Evolutionary conservation across 192 early-diverging fungal species (phyloP).

Genomic region (Tieghemiomyces parasiticus): DNA sequence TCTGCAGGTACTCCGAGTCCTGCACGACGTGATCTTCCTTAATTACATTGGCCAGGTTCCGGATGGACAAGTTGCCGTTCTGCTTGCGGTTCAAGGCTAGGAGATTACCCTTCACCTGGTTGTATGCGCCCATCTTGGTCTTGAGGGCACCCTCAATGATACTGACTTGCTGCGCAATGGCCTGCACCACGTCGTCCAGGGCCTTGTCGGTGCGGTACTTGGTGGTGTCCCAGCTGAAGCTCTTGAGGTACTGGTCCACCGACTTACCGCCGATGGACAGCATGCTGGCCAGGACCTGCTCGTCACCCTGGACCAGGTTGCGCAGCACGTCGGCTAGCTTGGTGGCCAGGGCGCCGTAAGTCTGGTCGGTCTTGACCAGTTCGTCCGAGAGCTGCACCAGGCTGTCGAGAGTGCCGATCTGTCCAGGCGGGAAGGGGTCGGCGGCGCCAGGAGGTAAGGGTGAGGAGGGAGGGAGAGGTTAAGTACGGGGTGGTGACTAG

Average conservation of each 20-base stretch:
- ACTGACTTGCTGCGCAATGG: slow-evolving; percentile 72
- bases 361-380: slow-evolving; percentile 67
- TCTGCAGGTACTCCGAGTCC: slow-evolving; percentile 89
- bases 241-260: slow-evolving; percentile 72
- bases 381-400: slow-evolving; percentile 93
- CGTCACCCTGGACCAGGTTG: slow-evolving; percentile 47
- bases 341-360: slow-evolving; percentile 50
- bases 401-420: slow-evolving; percentile 93
- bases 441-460: too few relatives aligned
- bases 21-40: slow-evolving; percentile 82
- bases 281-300: slow-evolving; percentile 17
- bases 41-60: slow-evolving; percentile 72
- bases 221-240: slow-evolving; percentile 92
- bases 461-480: too few relatives aligned
- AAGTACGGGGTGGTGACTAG: too few relatives aligned
- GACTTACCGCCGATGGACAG: slow-evolving; percentile 32
- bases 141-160: slow-evolving; percentile 84
- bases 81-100: slow-evolving; percentile 67
- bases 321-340: slow-evolving; percentile 83
- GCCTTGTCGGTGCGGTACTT: slow-evolving; percentile 93
- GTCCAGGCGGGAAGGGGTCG: not conserved
- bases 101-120: slow-evolving; percentile 62
- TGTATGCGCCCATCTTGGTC: slow-evolving; percentile 76
- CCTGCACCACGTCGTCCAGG: slow-evolving; percentile 63
- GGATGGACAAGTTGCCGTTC: slow-evolving; percentile 81